These are phyloP conservation scores for Rhododendron ferrugineum DNA, from an alignment of 148 eudicot species.

Conservation along the genomic window DNA sequence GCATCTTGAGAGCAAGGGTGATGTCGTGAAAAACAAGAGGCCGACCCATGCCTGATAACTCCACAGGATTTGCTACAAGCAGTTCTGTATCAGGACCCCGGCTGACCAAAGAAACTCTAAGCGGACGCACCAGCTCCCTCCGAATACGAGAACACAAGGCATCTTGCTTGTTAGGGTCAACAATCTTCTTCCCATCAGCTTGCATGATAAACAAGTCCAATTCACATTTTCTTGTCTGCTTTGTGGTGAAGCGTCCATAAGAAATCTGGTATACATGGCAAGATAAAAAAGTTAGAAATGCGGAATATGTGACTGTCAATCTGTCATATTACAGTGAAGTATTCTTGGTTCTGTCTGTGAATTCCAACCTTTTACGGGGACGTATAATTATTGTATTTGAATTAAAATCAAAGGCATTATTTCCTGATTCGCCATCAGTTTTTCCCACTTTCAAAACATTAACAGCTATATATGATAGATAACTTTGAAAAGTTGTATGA, in stretches of 20 bases:
- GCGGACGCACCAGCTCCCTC: constrained; percentile 41
- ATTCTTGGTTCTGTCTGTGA: not conserved
- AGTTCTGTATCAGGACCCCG: constrained; percentile 56
- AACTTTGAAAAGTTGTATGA: not conserved
- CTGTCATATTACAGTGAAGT: not conserved
- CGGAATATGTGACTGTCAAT: not conserved
- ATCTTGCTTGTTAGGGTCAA: constrained; percentile 38
- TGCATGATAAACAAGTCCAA: constrained; percentile 50
- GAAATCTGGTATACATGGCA: constrained; percentile 34
- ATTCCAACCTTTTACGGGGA: not conserved
- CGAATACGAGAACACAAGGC: constrained; percentile 32
- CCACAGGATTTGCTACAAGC: constrained; percentile 55
- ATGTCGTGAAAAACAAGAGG: constrained; percentile 51
- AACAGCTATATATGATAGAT: not conserved
- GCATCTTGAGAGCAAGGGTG: constrained; percentile 54
- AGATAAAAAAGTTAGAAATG: not conserved
- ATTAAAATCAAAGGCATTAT: not conserved
- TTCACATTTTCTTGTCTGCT: constrained; percentile 33
- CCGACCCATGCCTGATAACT: constrained; percentile 53
- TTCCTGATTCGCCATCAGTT: not conserved
- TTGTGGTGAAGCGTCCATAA: constrained; percentile 41
- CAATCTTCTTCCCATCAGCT: constrained; percentile 53
- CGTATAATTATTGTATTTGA: not conserved
- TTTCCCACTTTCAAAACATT: not conserved
- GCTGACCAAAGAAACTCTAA: constrained; percentile 43